Base-by-base conservation (phyloP, 2,329 filamentous ascomycete species). In the Tolypocladium amazonense region DNA sequence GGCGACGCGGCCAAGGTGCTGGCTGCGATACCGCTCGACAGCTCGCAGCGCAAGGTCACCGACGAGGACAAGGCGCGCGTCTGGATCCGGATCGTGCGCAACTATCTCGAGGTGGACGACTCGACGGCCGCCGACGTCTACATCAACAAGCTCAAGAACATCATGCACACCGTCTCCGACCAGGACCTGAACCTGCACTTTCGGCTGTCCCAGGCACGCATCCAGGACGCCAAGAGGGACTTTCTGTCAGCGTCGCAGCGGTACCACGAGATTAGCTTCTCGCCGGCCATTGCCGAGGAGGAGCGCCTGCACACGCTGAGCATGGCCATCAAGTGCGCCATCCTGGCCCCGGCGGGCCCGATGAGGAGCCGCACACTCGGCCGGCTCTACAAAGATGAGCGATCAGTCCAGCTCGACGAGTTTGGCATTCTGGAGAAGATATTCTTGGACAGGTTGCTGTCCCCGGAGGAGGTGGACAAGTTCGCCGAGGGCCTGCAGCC, bases 401-500 rank as follows among this genome's bases (percentile, higher is more conserved):
- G 94, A 37, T 83, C 90, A 0, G 78, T 80, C 4, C 83, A 86
- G 56, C 83, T 94, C 2, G 84, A 88, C 38, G 90, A 97, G 75
- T 93, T 89, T 70, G 80, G 85, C 56, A 97, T 99, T 58, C 78
- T 99, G 18, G 94, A 97, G 78, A 97, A 97, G 79, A 97, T 99
- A 85, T 96, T 96, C 73, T 81, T 97, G 56, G 91, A 97, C 73
- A 85, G 92, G 7, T 79, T 99, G 4, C 80, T 99, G 56, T 84
- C 85, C 0, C 85, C 88, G 0, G 82, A 80, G n/a, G 94, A 99
- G 75, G 91, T 97, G 50, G 85, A 87, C 43, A 87, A 89, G 59
- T 99, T 99, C 70, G 88, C 92, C 0, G 80, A 88, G 66, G 87
- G 86, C 57, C 80, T 99, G 56, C 82, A 86, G 59, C 88, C 90